Evolutionary conservation across 768 basidiomycete genomes (phyloP), one percentile per base, ranked within the genome.

Genomic region (Gautieria morchelliformis): DNA sequence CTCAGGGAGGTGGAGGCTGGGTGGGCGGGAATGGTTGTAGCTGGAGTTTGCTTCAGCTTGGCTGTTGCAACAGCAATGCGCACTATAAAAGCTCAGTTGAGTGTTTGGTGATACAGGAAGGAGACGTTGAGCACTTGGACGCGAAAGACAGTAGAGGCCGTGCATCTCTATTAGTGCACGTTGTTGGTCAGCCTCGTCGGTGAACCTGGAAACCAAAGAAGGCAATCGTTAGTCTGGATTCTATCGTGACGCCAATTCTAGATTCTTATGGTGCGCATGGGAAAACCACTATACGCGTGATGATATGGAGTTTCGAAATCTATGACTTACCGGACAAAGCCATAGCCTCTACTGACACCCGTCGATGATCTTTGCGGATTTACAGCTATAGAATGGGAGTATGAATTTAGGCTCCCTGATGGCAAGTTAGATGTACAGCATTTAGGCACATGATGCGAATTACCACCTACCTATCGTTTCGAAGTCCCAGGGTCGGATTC

Each of bases 341-440:
- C 93, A 69, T 94, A 95, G 4, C 93, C 93, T 60, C 90, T 78
- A 30, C 89, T 91, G 20, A 92, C 82, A 17, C 92, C 92, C 5
- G 91, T 92, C 20, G 86, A 93, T 93, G 62, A 92, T 95, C 74
- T 93, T 93, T 32, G 93, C 93, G 68, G 91, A 93, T 75, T 92
- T 93, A 72, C 92, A 93, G 68, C 90, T 93, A 39, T 82, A 71
- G 72, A 95, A 96, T 2, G 91, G 89, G 8, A 84, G 80, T 54
- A 94, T 91, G 62, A 92, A 89, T 68, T 89, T 89, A 19, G 91
- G 90, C 68, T 89, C 89, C 58, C 90, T 56, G 32, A n/a, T 35
- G 35, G 10, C 10, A 14, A 37, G 14, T 37, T 37, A 56, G 9
- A 49, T 44, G 24, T 56, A 27, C 30, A 46, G 17, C n/a, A 14